phyloP scores from a whole-genome alignment of 2,329 filamentous ascomycete genomes.

The Drechslera avenae region DNA sequence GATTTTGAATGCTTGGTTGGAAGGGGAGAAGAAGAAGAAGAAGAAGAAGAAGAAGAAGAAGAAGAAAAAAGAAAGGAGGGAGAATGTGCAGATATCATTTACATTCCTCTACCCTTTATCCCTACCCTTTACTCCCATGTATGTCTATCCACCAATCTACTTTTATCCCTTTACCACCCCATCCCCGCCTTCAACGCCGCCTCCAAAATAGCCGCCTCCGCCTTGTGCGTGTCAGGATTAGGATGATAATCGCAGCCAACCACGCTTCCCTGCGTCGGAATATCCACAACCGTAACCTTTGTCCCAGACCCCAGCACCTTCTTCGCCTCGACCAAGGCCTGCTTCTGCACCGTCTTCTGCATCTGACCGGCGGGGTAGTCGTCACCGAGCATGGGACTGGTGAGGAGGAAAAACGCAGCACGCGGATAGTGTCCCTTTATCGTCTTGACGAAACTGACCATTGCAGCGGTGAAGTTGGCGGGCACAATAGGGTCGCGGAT shows the following conservation, averaged over 20 bases:
- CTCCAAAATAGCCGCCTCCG: constrained; percentile 35
- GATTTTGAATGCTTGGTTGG: too few species aligned
- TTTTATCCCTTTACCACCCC: constrained; percentile 16
- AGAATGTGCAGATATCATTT: too few species aligned
- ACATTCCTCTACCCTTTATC: too few species aligned
- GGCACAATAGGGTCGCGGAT: constrained; percentile 17
- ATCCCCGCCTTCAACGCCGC: constrained; percentile 20
- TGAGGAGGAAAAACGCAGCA: constrained; percentile 50
- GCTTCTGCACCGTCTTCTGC: constrained; percentile 48
- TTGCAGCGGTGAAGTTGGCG: constrained; percentile 19
- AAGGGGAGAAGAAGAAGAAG: too few species aligned
- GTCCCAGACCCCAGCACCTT: constrained; percentile 32
- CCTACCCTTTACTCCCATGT: too few species aligned
- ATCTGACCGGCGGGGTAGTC: constrained; percentile 44
- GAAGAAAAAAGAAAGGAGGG: too few species aligned
- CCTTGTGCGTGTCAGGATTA: constrained; percentile 47
- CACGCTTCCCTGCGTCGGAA: constrained; percentile 50
- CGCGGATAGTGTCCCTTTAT: constrained; percentile 46
- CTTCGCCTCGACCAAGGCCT: constrained; percentile 45
- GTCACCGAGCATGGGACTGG: constrained; percentile 50
- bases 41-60: too few species aligned
- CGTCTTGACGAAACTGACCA: constrained; percentile 38
- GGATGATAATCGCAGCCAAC: constrained; percentile 54
- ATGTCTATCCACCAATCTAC: too few species aligned
- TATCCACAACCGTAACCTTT: constrained; percentile 50